Evolutionary conservation across 192 early-diverging fungal species (phyloP).

Genomic region (Thoreauomyces humboldtii): DNA sequence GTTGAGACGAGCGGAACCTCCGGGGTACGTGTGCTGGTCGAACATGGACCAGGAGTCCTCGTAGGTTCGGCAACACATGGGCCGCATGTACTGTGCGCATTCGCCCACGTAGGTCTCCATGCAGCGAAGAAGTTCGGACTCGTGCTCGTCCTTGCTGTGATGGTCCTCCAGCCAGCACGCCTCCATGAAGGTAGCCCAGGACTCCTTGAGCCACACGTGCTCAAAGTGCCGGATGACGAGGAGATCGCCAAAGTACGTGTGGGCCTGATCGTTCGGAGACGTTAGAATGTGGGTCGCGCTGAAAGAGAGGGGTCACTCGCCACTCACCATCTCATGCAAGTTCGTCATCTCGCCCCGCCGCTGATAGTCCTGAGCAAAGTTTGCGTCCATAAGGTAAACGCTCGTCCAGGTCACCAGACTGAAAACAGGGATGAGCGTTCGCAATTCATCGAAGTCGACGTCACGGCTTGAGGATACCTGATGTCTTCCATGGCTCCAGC

Average conservation of each 20-base stretch:
- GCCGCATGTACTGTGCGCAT: conserved; percentile 34
- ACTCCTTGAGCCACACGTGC: conserved; percentile 60
- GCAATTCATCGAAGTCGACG: too few species aligned
- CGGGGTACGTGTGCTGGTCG: conserved; percentile 54
- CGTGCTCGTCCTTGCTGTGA: conserved; percentile 32
- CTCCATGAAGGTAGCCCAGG: conserved; percentile 52
- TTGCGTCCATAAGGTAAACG: conserved; percentile 37
- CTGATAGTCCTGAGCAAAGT: conserved; percentile 25
- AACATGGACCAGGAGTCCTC: conserved; percentile 53
- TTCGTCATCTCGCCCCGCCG: conserved; percentile 38
- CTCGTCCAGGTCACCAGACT: conserved; percentile 52
- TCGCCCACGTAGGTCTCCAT: conserved; percentile 34
- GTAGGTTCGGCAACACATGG: conserved; percentile 49
- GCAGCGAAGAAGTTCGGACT: conserved; percentile 31
- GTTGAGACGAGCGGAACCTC: conserved; percentile 47
- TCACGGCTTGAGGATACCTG: too few species aligned
- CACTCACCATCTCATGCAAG: conserved; percentile 53
- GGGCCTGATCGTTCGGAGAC: too few species aligned
- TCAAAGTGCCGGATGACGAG: conserved; percentile 59
- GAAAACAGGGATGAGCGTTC: too few species aligned
- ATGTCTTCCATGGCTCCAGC: conserved; percentile 61
- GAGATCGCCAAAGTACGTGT: conserved; percentile 57
- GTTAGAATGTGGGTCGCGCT: background rate
- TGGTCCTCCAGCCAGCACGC: conserved; percentile 37
- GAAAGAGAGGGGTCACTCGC: background rate